Evolutionary conservation across 345 rosid genomes (phyloP).

Genomic region (Erodium maritimum): DNA sequence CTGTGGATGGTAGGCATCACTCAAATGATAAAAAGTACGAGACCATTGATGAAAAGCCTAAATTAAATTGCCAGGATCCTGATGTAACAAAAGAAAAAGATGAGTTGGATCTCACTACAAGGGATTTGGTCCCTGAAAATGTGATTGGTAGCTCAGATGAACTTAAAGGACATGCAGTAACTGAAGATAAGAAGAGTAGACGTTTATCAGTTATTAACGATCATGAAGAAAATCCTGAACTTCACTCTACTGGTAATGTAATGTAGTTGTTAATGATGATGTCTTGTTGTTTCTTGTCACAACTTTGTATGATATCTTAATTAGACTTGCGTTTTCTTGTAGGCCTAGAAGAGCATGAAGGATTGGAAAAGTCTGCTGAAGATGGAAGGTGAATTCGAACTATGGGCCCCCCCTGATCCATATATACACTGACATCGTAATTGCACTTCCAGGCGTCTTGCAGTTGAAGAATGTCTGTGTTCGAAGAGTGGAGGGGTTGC

Average conservation of each 20-base stretch:
- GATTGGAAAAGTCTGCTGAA: constrained; percentile 1
- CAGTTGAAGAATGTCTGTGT: not conserved
- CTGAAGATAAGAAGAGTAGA: constrained; percentile 5
- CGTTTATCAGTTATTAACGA: constrained; percentile 1
- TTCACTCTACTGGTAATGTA: constrained; percentile 11
- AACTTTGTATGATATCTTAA: not conserved
- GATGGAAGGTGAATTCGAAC: not conserved
- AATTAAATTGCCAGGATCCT: not conserved
- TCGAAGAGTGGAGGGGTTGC: not conserved
- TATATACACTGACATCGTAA: not conserved
- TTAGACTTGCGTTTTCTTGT: constrained; percentile 7
- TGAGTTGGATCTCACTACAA: constrained; percentile 9
- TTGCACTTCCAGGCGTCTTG: not conserved
- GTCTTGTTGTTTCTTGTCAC: constrained; percentile 3
- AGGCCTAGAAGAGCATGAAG: constrained; percentile 19
- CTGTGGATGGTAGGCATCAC: constrained; percentile 9
- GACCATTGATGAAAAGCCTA: not conserved
- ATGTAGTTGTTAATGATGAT: not conserved
- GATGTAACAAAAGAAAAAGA: constrained; percentile 9
- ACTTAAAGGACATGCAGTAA: constrained; percentile 1
- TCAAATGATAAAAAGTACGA: constrained; percentile 2
- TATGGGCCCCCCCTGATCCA: not conserved
- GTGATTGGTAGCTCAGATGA: constrained; percentile 12
- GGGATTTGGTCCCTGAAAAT: constrained; percentile 4
- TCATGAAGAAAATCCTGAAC: constrained; percentile 1